Percentiles rank a stretch among this genome's conserved stretches.
phyloP scores from a whole-genome alignment of 306 rosid species.

The Vicia villosa region DNA sequence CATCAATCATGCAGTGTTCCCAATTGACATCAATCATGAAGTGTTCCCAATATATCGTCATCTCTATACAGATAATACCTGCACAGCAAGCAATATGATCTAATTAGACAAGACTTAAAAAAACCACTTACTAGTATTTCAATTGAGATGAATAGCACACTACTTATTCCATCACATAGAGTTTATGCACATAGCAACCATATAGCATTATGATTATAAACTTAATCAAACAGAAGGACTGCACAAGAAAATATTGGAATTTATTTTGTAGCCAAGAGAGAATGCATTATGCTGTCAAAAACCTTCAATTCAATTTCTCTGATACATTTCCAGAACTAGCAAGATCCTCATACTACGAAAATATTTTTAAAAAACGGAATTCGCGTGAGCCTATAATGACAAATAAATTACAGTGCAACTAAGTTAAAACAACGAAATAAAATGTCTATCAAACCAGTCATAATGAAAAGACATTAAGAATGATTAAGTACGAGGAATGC shows the following conservation, averaged over 20 bases:
- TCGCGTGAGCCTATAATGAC: neutral
- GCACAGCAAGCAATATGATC: conserved; percentile 26
- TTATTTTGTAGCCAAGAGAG: neutral
- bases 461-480: neutral
- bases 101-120: conserved; percentile 1
- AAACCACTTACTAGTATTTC: conserved; percentile 25
- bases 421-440: neutral
- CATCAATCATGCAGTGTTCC: conserved; percentile 58
- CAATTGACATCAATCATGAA: too few species aligned
- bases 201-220: neutral
- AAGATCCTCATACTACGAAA: neutral
- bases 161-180: neutral
- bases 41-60: conserved; percentile 59
- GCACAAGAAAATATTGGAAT: neutral
- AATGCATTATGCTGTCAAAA: neutral
- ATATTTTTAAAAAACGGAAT: neutral
- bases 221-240: neutral
- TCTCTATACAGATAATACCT: conserved; percentile 58
- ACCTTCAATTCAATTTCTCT: neutral
- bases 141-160: conserved; percentile 26
- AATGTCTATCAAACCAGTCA: neutral
- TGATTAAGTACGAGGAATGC: neutral
- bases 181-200: neutral
- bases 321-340: neutral
- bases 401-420: neutral